Evolutionary conservation across 2,329 filamentous ascomycete species (phyloP).

Genomic region (Stylonectria norvegica): DNA sequence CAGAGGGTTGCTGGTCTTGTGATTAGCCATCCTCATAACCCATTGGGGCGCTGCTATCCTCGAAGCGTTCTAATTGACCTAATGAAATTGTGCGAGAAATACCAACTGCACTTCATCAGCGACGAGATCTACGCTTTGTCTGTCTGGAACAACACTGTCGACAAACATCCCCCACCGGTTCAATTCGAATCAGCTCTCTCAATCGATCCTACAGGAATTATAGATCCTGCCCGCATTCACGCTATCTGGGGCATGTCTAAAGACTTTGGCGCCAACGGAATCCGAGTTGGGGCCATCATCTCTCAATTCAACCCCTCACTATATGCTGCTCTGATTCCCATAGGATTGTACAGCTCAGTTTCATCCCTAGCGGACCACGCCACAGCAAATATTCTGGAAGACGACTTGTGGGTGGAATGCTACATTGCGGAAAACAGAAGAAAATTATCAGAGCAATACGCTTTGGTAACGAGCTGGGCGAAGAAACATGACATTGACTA

Average conservation of each 20-base stretch:
- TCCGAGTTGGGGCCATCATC: constrained; percentile 50
- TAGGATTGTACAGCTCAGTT: constrained; percentile 41
- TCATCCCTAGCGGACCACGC: constrained; percentile 43
- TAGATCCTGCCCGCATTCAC: constrained; percentile 50
- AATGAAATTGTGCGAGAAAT: constrained; percentile 45
- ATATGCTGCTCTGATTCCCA: constrained; percentile 34
- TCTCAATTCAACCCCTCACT: constrained; percentile 43
- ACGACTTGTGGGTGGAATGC: constrained; percentile 39
- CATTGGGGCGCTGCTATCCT: constrained; percentile 47
- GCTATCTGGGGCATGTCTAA: constrained; percentile 46
- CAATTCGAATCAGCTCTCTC: constrained; percentile 46
- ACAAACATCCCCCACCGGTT: constrained; percentile 20
- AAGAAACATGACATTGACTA: constrained; percentile 41
- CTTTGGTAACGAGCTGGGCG: constrained; percentile 35
- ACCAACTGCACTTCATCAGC: constrained; percentile 51
- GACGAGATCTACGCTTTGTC: constrained; percentile 52
- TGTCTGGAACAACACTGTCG: constrained; percentile 41
- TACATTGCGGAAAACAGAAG: constrained; percentile 44
- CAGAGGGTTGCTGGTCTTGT: constrained; percentile 45
- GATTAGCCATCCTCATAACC: constrained; percentile 51
- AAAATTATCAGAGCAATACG: constrained; percentile 39
- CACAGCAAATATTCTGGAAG: constrained; percentile 41
- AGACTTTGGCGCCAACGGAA: constrained; percentile 56
- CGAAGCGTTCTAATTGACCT: constrained; percentile 37
- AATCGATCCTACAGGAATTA: constrained; percentile 40